phyloP scores from a whole-genome alignment of 192 early-diverging fungal species.

The Backusella macrospora region DNA sequence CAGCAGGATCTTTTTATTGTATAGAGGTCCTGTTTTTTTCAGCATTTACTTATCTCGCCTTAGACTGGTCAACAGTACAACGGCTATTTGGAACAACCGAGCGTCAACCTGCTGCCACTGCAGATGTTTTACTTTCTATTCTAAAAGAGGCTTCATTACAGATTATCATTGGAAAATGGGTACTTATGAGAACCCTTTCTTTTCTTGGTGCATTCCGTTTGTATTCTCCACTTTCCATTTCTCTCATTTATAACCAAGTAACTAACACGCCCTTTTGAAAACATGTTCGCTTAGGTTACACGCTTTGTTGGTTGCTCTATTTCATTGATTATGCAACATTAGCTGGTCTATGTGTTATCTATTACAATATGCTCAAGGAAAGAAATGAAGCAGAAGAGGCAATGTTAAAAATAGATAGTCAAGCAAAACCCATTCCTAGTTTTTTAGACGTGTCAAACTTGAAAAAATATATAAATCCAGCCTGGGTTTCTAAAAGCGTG shows the following conservation, averaged over 20 bases:
- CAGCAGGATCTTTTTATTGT: neutral
- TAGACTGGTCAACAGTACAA: neutral
- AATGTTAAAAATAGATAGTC: neutral
- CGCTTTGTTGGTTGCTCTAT: neutral
- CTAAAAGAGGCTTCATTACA: neutral
- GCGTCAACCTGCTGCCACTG: neutral
- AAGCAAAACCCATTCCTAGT: neutral
- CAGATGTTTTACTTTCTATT: neutral
- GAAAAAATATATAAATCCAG: conserved; percentile 15
- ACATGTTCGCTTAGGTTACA: neutral
- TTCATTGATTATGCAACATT: neutral
- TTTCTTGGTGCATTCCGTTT: neutral
- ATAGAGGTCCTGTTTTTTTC: neutral
- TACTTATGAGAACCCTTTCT: neutral
- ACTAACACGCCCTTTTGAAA: neutral
- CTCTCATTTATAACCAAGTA: no score
- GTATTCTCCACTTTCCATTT: no score
- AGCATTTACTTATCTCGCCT: neutral
- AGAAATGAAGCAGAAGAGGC: neutral
- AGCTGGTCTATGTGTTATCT: neutral
- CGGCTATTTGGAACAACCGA: neutral
- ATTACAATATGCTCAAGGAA: conserved; percentile 6
- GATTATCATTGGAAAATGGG: neutral
- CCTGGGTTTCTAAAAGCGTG: conserved; percentile 11
- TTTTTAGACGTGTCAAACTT: neutral